Evolutionary conservation across 2,329 filamentous ascomycete genomes (phyloP).

Genomic region (Aspergillus hiratsukae): DNA sequence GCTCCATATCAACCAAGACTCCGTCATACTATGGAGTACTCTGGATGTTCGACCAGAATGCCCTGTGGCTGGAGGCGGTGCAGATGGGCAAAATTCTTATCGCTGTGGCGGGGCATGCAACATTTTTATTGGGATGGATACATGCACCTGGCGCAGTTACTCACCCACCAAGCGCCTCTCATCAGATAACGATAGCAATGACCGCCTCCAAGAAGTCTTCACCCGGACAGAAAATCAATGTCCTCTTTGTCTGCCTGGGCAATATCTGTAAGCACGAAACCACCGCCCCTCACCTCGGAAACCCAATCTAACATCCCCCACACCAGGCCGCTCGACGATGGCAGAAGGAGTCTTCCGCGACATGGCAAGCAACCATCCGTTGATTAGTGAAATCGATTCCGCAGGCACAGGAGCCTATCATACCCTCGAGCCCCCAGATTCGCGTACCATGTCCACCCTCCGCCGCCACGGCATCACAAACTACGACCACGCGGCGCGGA

Average conservation of each 20-base stretch:
- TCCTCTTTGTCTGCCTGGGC: slow-evolving; percentile 93
- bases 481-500: slow-evolving; percentile 73
- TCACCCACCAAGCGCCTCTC: not conserved
- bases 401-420: slow-evolving; percentile 92
- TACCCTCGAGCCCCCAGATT: slow-evolving; percentile 68
- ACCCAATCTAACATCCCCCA: slow-evolving; percentile 2
- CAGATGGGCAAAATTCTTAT: not conserved
- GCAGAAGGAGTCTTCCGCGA: slow-evolving; percentile 87
- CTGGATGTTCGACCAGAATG: not conserved
- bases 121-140: not conserved
- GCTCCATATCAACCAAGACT: no score
- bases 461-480: slow-evolving; percentile 67
- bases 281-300: slow-evolving; percentile 3
- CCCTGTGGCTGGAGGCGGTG: not conserved
- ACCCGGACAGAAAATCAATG: slow-evolving; percentile 49
- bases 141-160: not conserved
- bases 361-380: slow-evolving; percentile 55
- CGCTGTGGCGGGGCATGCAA: not conserved
- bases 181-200: slow-evolving; percentile 12
- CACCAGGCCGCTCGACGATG: slow-evolving; percentile 73
- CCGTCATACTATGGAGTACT: not conserved
- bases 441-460: slow-evolving; percentile 77
- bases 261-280: slow-evolving; percentile 68
- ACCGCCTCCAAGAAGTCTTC: slow-evolving; percentile 12
- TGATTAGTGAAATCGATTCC: slow-evolving; percentile 70